A percentile compares a stretch with the other conserved stretches of the same genome.
These are phyloP conservation scores for Tetrapisispora nanseiensis DNA, from an alignment of 805 yeast species.

Conservation along the genomic window DNA sequence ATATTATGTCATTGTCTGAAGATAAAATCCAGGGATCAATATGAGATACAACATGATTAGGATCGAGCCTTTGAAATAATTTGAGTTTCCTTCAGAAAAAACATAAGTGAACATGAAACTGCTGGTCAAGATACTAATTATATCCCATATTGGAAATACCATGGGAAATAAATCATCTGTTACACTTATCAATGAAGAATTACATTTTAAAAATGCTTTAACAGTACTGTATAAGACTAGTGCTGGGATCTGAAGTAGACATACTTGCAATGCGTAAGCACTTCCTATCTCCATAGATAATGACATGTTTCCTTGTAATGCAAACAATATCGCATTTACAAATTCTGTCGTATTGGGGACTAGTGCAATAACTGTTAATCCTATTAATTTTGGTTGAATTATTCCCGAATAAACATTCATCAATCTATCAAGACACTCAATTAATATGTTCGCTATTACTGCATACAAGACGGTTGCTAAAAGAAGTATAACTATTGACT, in stretches of 20 bases:
- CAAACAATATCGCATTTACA: slow-evolving; percentile 92
- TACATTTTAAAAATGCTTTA: slow-evolving; percentile 31
- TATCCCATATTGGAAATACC: slow-evolving; percentile 93
- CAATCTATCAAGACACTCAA: slow-evolving; percentile 90
- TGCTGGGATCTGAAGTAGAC: slow-evolving; percentile 85
- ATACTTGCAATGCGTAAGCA: slow-evolving; percentile 94
- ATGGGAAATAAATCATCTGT: slow-evolving; percentile 47
- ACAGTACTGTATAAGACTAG: slow-evolving; percentile 66
- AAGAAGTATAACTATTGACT: slow-evolving; percentile 71
- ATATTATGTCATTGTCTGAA: slow-evolving; percentile 26
- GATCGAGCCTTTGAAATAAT: slow-evolving; percentile 90
- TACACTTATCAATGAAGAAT: slow-evolving; percentile 17
- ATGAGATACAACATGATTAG: slow-evolving; percentile 69
- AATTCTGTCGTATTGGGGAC: slow-evolving; percentile 97
- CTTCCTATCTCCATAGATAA: slow-evolving; percentile 96
- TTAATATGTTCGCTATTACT: slow-evolving; percentile 85
- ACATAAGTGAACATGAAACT: slow-evolving; percentile 86
- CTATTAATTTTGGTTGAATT: slow-evolving; percentile 80
- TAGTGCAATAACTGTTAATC: slow-evolving; percentile 86
- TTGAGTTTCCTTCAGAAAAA: slow-evolving; percentile 93
- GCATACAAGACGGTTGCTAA: slow-evolving; percentile 85
- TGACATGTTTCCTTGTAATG: slow-evolving; percentile 91
- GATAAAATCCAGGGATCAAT: slow-evolving; percentile 72
- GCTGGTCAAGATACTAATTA: slow-evolving; percentile 71
- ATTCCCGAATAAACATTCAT: slow-evolving; percentile 50